phyloP scores from a whole-genome alignment of 2,329 filamentous ascomycete genomes.

The Hymenoscyphus linearis region DNA sequence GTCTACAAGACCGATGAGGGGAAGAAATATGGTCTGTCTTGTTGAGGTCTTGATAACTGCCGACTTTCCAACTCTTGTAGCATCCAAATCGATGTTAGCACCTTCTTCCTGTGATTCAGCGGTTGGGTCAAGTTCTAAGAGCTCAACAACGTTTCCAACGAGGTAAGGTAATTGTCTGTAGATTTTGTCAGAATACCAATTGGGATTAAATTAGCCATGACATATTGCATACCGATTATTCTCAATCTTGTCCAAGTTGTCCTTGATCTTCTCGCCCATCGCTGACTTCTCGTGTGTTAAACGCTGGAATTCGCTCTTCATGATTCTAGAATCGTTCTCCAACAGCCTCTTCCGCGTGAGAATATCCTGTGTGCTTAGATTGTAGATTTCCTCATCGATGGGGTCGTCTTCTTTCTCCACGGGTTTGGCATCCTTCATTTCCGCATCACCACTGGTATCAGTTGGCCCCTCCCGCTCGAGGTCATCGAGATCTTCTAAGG shows the following conservation, averaged over 20 bases:
- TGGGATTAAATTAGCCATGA: not conserved
- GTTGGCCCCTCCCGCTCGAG: constrained; percentile 60
- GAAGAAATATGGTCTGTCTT: constrained; percentile 95
- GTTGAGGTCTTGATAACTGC: constrained; percentile 99
- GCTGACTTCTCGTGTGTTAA: constrained; percentile 91
- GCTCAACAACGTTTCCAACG: constrained; percentile 95
- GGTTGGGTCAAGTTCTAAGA: constrained; percentile 92
- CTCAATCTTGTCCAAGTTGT: constrained; percentile 97
- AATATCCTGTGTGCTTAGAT: constrained; percentile 91
- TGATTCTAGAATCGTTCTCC: constrained; percentile 97
- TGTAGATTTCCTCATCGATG: constrained; percentile 89
- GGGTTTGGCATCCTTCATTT: constrained; percentile 80
- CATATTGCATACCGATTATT: constrained; percentile 75
- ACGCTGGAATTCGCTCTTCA: constrained; percentile 94
- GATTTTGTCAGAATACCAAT: constrained; percentile 9
- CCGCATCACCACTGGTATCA: constrained; percentile 65
- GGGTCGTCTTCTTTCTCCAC: constrained; percentile 70
- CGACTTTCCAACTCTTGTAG: constrained; percentile 93
- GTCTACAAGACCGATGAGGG: constrained; percentile 93
- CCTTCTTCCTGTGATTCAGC: constrained; percentile 96
- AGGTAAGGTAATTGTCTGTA: constrained; percentile 91
- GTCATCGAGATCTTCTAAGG: constrained; percentile 72
- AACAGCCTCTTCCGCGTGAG: constrained; percentile 83
- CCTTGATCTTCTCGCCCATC: constrained; percentile 99
- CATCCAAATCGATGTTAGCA: constrained; percentile 96